Conservation (phyloP, 2,329 filamentous ascomycete species). For the Neurospora sp. region DNA sequence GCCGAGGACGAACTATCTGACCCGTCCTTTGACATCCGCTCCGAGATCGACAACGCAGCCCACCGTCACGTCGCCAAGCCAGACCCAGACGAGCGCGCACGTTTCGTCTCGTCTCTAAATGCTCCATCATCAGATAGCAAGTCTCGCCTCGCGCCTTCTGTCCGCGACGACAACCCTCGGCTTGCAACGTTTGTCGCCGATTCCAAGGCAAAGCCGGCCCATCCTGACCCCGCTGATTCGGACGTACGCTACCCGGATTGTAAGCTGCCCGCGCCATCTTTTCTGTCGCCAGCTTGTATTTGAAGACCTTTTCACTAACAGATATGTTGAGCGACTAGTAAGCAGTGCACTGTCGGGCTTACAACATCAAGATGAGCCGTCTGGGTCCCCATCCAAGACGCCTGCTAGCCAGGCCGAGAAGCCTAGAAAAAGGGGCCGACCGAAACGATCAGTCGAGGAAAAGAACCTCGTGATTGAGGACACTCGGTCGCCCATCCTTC, state of each 20-base stretch:
- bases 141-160: slow-evolving; percentile 4
- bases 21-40: neutral
- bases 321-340: slow-evolving; percentile 54
- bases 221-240: slow-evolving; percentile 6
- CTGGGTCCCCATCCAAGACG: neutral
- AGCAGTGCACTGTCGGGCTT: slow-evolving; percentile 31
- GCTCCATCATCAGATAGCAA: neutral
- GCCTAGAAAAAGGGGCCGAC: neutral
- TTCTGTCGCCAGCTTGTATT: neutral
- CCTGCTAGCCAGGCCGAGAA: neutral
- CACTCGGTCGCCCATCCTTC: slow-evolving; percentile 53
- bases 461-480: slow-evolving; percentile 21
- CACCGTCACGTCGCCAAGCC: slow-evolving; percentile 5
- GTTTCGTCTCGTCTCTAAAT: neutral
- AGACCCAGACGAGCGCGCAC: neutral
- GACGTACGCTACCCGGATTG: slow-evolving; percentile 39
- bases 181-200: slow-evolving; percentile 10
- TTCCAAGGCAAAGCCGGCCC: slow-evolving; percentile 6
- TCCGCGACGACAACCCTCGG: slow-evolving; percentile 1
- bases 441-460: neutral
- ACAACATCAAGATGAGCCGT: slow-evolving; percentile 5
- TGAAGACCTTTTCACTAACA: slow-evolving; percentile 40
- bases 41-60: neutral
- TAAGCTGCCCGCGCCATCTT: slow-evolving; percentile 24
- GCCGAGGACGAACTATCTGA: neutral